Base-by-base conservation (phyloP, 192 early-diverging fungal species). In the Chytriomyces hyalinus region DNA sequence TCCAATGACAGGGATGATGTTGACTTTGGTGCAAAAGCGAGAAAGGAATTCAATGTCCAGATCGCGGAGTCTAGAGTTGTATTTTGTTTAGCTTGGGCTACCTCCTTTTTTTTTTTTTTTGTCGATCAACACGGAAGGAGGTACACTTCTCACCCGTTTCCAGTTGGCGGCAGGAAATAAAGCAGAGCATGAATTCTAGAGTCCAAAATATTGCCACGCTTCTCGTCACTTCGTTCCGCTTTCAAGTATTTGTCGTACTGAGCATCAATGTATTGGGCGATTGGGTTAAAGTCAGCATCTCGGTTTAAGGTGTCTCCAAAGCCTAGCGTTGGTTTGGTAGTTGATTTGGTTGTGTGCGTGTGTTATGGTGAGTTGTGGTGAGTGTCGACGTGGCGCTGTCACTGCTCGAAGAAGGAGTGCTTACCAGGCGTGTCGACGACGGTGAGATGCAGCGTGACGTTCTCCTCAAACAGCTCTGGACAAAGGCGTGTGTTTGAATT, bases 241-340 rank as follows among this genome's bases (percentile, higher is more conserved):
- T 95, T 84, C 72, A 97, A 91, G 75, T 94, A 89, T 15, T 51
- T 88, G 77, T 97, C 95, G 80, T 95, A 96, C 86, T 98, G 96
- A 51, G 87, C 76, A 78, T 99, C 96, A 67, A 99, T 87, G 83
- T 98, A 97, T 61, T 93, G 89, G 57, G 94, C 87, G 86, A 99
- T 97, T 76, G 94, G 94, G 44, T 73, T 87, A 46, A 87, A 95
- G 91, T 94, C 90, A 36, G 87, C 84, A 82, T 97, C 96, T 80
- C 97, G 94, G 84, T 99, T 96, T 71, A 98, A 92, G 70, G 94
- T 93, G 79, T 98, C 95, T 62, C 97, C 98, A 83, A 98, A 99
- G 10, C 97, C 36, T 36, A 36, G 36, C 36, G 36, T 36, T 36
- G 36, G 36, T 36, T 36, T 3, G 36, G 36, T 36, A 36, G 36